Base-by-base conservation (phyloP, 192 early-diverging fungal species). In the Backusella sp. region DNA sequence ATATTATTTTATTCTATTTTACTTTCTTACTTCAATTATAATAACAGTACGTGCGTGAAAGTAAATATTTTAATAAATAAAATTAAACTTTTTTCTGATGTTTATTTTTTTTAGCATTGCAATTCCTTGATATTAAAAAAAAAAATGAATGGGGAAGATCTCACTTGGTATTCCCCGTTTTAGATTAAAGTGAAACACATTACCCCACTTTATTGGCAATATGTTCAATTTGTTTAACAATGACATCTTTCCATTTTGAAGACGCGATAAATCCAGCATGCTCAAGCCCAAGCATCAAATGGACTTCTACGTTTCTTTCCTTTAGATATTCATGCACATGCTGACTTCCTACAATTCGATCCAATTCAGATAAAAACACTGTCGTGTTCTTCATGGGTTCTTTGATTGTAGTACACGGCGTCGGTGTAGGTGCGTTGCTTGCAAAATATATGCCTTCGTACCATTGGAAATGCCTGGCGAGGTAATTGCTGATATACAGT, bases 401-500 rank as follows among this genome's bases (percentile, higher is more conserved):
- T 28, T 68, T 28, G 28, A 32, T 17, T 77, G 8, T n/a, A 35
- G 42, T 17, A 8, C 14, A 14, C 2, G 4, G 67, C 1, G 14
- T 11, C 17, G n/a, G 34, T 35, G 23, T 46, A 39, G 53, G 32
- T n/a, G 44, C 21, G 6, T 28, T 36, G 19, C 44, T 44, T 67
- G 73, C 78, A 62, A 85, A 88, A 35, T 82, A 79, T 15, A 81
- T 72, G 14, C 73, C 68, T 68, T 88, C 80, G 46, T 76, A 79
- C 87, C 87, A 88, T 53, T 84, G 83, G 68, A 88, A 88, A 56
- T 85, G 82, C 3, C 87, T 79, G 32, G 84, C 81, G 46, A 93
- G 85, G 56, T 85, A 88, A 72, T 88, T 75, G 0, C 90, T 86
- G n/a, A 90, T 93, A 49, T 88, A 84, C 11, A 90, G 74, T 72